Evolutionary conservation across 768 basidiomycete species (phyloP), one percentile per base, ranked within the genome.

Genomic region (Suillus placidus): DNA sequence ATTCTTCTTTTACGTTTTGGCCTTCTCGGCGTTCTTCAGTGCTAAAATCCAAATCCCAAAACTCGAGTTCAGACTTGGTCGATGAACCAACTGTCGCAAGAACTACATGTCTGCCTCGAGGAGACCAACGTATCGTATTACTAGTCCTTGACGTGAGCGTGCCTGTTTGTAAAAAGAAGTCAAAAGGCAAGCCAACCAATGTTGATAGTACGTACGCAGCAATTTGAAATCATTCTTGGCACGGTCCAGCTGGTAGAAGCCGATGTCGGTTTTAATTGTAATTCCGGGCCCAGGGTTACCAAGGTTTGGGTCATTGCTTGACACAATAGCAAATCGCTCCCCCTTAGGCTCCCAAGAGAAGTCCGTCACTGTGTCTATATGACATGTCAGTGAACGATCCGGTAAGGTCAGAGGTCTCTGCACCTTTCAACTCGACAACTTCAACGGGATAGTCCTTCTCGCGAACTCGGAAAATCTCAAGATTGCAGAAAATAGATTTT

Each of bases 301-400:
- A 40, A 94, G 84, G 77, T 97, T 97, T 57, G 96, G 94, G 76
- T 99, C 97, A 77, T 82, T 92, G 67, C 92, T 95, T 4, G 95
- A 93, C 63, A 99, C 92, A 68, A 99, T 94, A 51, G 93, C 94
- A 80, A 99, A 99, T 40, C 97, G 90, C 73, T 94, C 91, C 67
- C 97, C 95, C 76, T 91, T 91, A n/a, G 97, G 97, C 78, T 99
- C 97, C 97, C 97, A 99, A 55, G 95, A 94, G 77, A 99, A 99
- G 72, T 97, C 95, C 62, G 89, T 90, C 45, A 97, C 97, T 43
- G 94, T 88, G 78, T 98, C 97, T 95, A 73, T 55, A 64, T 3
- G 58, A 52, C 40, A 52, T 38, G 61, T 26, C 35, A 38, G 35
- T 23, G 35, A 23, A 63, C 54, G 14, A 35, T 45, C 12, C 45